Percentiles rank a stretch among this genome's conserved stretches.
phyloP scores from a whole-genome alignment of 2,329 filamentous ascomycete genomes.

The Ascochyta clinopodiicola region DNA sequence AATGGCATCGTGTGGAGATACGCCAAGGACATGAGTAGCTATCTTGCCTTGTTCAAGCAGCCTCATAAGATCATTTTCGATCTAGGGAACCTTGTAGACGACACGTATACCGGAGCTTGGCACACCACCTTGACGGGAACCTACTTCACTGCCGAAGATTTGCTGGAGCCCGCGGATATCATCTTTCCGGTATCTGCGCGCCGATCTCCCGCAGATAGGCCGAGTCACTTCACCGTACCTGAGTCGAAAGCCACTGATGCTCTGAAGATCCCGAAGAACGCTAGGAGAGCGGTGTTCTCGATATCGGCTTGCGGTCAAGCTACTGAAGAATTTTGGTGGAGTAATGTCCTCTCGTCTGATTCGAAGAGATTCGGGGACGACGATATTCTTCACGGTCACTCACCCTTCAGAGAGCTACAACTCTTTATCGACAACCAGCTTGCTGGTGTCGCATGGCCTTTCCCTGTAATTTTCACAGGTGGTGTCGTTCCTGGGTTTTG shows the following conservation, averaged over 20 bases:
- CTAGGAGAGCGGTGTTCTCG: constrained; percentile 73
- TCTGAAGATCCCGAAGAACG: constrained; percentile 70
- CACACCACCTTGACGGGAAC: constrained; percentile 77
- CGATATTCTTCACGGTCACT: constrained; percentile 68
- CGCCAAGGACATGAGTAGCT: constrained; percentile 79
- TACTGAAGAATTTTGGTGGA: constrained; percentile 86
- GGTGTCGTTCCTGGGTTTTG: constrained; percentile 79
- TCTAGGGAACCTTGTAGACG: constrained; percentile 71
- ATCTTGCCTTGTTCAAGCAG: constrained; percentile 70
- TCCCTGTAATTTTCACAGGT: constrained; percentile 82
- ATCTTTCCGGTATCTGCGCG: constrained; percentile 71
- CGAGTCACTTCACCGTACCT: constrained; percentile 74
- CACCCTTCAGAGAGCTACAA: constrained; percentile 80
- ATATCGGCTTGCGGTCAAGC: constrained; percentile 80
- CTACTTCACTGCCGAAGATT: constrained; percentile 65
- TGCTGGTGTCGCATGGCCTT: constrained; percentile 81
- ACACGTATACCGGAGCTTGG: constrained; percentile 74
- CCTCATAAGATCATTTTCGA: constrained; percentile 81
- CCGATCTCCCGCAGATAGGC: constrained; percentile 56
- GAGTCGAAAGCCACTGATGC: constrained; percentile 64
- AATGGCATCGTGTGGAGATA: constrained; percentile 78
- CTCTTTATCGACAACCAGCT: constrained; percentile 74
- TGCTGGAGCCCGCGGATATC: constrained; percentile 61
- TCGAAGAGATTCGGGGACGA: constrained; percentile 64
- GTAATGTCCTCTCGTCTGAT: constrained; percentile 72